These are phyloP conservation scores for Thelephora terrestris DNA, from an alignment of 1,284 basidiomycete species.

Conservation along the genomic window DNA sequence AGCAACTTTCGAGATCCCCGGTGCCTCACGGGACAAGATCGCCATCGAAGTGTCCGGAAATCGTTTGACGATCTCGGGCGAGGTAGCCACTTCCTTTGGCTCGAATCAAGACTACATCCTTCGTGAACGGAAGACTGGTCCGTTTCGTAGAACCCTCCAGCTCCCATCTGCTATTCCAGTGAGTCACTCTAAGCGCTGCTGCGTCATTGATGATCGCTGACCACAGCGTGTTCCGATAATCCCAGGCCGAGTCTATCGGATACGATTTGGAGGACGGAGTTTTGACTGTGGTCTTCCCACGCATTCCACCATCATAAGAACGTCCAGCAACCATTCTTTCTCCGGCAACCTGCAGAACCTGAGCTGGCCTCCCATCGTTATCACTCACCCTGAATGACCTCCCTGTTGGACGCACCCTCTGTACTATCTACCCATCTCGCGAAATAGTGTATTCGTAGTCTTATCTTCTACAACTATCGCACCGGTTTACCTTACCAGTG, in stretches of 20 bases:
- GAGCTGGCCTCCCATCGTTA: conserved; percentile 14
- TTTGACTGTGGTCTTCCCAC: conserved; percentile 34
- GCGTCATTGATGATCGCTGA: neutral
- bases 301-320: conserved; percentile 22
- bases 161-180: conserved; percentile 41
- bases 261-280: conserved; percentile 35
- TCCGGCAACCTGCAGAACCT: conserved; percentile 26
- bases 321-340: conserved; percentile 32
- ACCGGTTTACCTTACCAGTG: too few species aligned
- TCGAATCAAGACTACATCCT: conserved; percentile 34
- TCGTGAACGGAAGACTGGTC: conserved; percentile 38
- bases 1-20: conserved; percentile 34
- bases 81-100: conserved; percentile 24
- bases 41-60: conserved; percentile 32
- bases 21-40: conserved; percentile 32
- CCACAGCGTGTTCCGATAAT: neutral
- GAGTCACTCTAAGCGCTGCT: conserved; percentile 6
- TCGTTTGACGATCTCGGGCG: conserved; percentile 35
- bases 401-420: neutral
- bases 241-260: conserved; percentile 30
- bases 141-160: conserved; percentile 34
- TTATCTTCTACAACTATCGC: too few species aligned
- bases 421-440: neutral
- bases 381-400: neutral
- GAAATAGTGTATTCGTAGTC: too few species aligned